Base-by-base conservation (phyloP, 1,284 basidiomycete genomes). In the Jaminaea rosea region DNA sequence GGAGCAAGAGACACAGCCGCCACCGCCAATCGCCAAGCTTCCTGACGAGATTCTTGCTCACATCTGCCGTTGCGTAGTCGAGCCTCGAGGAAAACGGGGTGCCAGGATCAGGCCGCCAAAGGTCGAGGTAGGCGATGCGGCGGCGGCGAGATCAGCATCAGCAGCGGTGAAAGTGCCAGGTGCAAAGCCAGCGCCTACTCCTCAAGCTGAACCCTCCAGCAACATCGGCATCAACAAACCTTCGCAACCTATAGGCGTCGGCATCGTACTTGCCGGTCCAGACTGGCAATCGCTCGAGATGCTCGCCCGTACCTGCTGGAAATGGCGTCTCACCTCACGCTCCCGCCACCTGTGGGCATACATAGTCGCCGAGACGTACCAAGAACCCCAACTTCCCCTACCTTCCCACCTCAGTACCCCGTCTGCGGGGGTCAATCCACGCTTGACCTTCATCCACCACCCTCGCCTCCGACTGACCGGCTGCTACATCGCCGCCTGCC, bases 391-490 rank as follows among this genome's bases (percentile, higher is more conserved):
- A 42, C 52, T 65, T 44, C 53, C 62, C 19, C 47, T 53, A 3
- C 19, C 10, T 9, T 6, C 44, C 0, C 26, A 54, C 24, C 50
- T 56, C 2, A 26, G 34, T n/a, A 36, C 42, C 17, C 56, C 69
- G 5, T n/a, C n/a, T n/a, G n/a, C n/a, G n/a, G n/a, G n/a, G n/a
- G 48, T 37, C 2, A 60, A 68, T 49, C 72, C 70, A 68, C 63
- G 71, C 27, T 62, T 61, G 0, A 51, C 56, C 7, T 73, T 67
- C 41, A 45, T 73, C 53, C 57, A 69, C 32, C 65, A 73, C 41
- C 71, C 71, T 10, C 64, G 71, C 1, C 49, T 73, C 24, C 60
- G 67, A 11, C 52, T 69, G 47, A 69, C 71, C 29, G 71, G 71
- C 17, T 58, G 56, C 47, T 73, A 73, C 55, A 71, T 71, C 36